phyloP scores from a whole-genome alignment of 2,329 filamentous ascomycete genomes.

The Bipolaris cookei region DNA sequence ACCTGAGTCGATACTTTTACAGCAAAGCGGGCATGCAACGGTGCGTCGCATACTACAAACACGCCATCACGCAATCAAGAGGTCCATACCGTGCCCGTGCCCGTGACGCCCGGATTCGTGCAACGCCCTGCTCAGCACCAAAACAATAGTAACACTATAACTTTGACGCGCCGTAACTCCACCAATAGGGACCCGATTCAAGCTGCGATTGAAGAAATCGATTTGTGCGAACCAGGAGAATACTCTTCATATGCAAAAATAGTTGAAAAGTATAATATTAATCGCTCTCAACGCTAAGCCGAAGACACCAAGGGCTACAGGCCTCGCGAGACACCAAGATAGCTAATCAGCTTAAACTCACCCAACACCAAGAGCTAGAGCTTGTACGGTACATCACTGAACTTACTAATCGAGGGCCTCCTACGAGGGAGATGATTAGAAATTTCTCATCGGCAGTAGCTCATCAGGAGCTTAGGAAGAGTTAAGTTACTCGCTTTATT shows the following conservation, averaged over 20 bases:
- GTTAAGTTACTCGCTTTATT: slow-evolving; percentile 17
- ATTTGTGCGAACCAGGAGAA: not conserved
- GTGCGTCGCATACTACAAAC: slow-evolving; percentile 9
- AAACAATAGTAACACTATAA: not conserved
- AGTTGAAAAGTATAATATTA: not conserved
- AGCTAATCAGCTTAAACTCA: no score
- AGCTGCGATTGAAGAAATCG: not conserved
- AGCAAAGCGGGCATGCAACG: not conserved
- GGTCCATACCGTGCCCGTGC: no score
- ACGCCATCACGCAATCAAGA: slow-evolving; percentile 39
- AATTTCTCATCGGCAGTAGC: no score
- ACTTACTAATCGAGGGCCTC: no score
- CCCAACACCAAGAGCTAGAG: no score
- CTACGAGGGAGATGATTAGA: no score
- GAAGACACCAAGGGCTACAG: not conserved
- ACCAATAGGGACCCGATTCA: not conserved
- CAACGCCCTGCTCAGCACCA: no score
- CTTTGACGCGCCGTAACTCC: not conserved
- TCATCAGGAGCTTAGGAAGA: no score
- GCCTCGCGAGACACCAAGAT: no score
- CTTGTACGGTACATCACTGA: no score
- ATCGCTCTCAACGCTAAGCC: not conserved
- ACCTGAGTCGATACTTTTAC: not conserved
- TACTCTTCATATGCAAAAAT: not conserved
- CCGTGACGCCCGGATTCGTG: no score